A percentile compares a stretch with the other conserved stretches of the same genome.
phyloP scores from a whole-genome alignment of 768 basidiomycete genomes.

The Lactarius akahatsu region DNA sequence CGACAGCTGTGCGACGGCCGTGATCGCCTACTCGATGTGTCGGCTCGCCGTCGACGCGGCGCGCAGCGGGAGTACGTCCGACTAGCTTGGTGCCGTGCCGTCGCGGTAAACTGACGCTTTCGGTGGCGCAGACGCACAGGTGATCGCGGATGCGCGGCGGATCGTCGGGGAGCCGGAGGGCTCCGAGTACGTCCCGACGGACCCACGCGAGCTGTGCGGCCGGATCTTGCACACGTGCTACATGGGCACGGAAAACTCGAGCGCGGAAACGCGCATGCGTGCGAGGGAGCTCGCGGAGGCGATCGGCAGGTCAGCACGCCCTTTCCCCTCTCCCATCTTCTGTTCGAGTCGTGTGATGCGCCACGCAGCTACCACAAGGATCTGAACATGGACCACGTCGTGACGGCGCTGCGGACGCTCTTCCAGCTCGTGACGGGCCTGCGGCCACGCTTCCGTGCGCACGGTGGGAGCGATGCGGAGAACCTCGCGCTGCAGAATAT shows the following conservation, averaged over 20 bases:
- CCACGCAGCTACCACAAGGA: conserved; percentile 82
- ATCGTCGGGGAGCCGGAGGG: conserved; percentile 82
- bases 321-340: conserved; percentile 21
- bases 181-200: conserved; percentile 80
- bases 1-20: conserved; percentile 95
- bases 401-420: conserved; percentile 77
- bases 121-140: conserved; percentile 59
- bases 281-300: conserved; percentile 86
- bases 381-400: conserved; percentile 92
- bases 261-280: conserved; percentile 75
- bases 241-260: conserved; percentile 98
- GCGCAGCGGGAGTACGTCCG: conserved; percentile 58
- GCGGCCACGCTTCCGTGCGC: conserved; percentile 74
- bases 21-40: conserved; percentile 97
- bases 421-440: conserved; percentile 80
- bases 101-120: background rate
- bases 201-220: conserved; percentile 81
- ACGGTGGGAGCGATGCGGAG: conserved; percentile 85
- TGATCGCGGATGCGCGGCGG: conserved; percentile 87
- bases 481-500: conserved; percentile 98
- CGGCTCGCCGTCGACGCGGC: conserved; percentile 83
- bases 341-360: background rate
- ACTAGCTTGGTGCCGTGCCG: background rate
- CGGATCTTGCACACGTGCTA: conserved; percentile 97
- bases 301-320: conserved; percentile 92